phyloP scores from a whole-genome alignment of 164 flowering plant genomes.

The Kingdonia uniflora region DNA sequence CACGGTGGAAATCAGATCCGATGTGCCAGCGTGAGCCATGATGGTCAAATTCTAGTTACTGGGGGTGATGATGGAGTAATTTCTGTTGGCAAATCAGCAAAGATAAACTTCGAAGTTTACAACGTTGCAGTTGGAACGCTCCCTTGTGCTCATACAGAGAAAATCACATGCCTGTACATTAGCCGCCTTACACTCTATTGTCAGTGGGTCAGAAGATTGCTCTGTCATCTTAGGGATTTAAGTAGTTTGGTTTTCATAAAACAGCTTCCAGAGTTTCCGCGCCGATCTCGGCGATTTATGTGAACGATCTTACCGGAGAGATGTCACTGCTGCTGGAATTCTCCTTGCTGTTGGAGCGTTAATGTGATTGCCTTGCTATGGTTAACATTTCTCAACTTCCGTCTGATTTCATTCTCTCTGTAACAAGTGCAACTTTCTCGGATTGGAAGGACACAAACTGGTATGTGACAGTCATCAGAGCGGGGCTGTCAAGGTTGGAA shows the following conservation, averaged over 20 bases:
- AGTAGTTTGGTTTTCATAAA: conserved; percentile 75
- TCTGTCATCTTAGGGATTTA: conserved; percentile 87
- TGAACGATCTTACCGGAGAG: conserved; percentile 87
- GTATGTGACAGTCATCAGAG: conserved; percentile 93
- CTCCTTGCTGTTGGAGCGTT: conserved; percentile 88
- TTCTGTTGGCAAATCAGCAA: conserved; percentile 74
- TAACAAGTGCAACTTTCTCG: conserved; percentile 68
- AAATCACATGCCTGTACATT: conserved; percentile 69
- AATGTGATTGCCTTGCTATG: conserved; percentile 85
- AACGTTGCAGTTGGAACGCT: conserved; percentile 52
- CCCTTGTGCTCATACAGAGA: conserved; percentile 80
- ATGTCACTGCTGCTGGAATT: conserved; percentile 87
- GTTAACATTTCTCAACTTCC: conserved; percentile 91
- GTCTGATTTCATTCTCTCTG: conserved; percentile 73
- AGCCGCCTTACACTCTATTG: conserved; percentile 89
- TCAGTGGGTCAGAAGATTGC: conserved; percentile 93
- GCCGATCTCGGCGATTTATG: conserved; percentile 77
- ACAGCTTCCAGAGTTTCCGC: conserved; percentile 95
- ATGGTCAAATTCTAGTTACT: conserved; percentile 76
- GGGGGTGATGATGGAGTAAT: conserved; percentile 90
- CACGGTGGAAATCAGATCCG: conserved; percentile 89
- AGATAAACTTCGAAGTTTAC: conserved; percentile 45
- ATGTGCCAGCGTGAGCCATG: conserved; percentile 78
- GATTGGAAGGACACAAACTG: conserved; percentile 90
- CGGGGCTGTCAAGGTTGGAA: conserved; percentile 94